Conservation (phyloP, 2,329 filamentous ascomycete genomes). For the Colletotrichum zoysiae region DNA sequence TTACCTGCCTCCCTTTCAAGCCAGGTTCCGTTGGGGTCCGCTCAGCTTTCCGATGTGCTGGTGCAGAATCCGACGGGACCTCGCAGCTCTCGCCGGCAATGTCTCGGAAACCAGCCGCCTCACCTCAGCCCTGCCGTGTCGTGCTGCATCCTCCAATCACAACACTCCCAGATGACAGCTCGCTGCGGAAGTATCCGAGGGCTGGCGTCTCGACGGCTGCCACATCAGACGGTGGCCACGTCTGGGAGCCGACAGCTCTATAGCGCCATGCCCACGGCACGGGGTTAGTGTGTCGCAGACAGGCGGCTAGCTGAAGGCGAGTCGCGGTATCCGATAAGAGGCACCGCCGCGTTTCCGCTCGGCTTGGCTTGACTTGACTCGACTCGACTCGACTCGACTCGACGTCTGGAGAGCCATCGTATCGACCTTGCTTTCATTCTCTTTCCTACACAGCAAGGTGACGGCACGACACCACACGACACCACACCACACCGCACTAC, state of each 20-base stretch:
- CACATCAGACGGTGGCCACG: slow-evolving; percentile 30
- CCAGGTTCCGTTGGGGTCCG: not conserved
- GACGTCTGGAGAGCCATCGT: not conserved
- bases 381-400: not conserved
- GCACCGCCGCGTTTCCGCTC: not conserved
- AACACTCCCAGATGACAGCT: not conserved
- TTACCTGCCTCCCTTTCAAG: not conserved
- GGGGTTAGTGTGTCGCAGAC: slow-evolving; percentile 23
- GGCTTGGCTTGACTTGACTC: not conserved
- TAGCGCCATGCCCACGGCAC: slow-evolving; percentile 27
- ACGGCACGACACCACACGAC: not conserved
- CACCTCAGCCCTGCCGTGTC: slow-evolving; percentile 24
- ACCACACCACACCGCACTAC: not conserved
- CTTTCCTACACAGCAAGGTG: not conserved
- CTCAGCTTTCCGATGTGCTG: not conserved
- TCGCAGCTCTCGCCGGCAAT: slow-evolving; percentile 7
- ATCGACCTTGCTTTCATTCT: not conserved
- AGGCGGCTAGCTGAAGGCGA: not conserved
- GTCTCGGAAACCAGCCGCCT: not conserved
- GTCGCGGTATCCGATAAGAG: slow-evolving; percentile 24
- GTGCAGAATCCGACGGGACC: not conserved
- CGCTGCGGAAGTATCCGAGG: slow-evolving; percentile 24
- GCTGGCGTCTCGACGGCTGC: slow-evolving; percentile 13
- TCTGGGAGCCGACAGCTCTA: slow-evolving; percentile 6
- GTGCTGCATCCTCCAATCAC: slow-evolving; percentile 29